A percentile compares a stretch with the other conserved stretches of the same genome.
Conservation (phyloP, 345 rosid genomes). For the Eucalyptus sp. region DNA sequence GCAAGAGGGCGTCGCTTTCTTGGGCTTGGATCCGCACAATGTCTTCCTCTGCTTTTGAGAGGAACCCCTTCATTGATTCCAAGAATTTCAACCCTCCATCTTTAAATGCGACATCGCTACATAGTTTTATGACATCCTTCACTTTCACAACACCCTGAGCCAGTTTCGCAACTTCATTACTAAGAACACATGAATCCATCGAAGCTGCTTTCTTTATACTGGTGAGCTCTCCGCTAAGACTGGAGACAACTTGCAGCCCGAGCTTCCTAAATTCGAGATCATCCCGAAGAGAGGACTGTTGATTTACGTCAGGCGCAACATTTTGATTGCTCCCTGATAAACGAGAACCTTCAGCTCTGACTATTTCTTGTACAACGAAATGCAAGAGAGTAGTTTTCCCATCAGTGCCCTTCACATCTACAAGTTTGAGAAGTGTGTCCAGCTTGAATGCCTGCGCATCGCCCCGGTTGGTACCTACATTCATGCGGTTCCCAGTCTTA, state of each 20-base stretch:
- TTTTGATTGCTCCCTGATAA: slow-evolving; percentile 18
- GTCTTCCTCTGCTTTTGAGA: slow-evolving; percentile 61
- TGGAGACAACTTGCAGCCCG: slow-evolving; percentile 79
- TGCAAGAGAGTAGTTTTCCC: slow-evolving; percentile 89
- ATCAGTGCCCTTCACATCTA: slow-evolving; percentile 77
- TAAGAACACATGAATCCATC: slow-evolving; percentile 62
- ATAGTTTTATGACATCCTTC: slow-evolving; percentile 29
- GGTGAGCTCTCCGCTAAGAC: slow-evolving; percentile 66
- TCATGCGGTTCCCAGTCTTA: slow-evolving; percentile 90
- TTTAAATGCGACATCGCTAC: slow-evolving; percentile 8
- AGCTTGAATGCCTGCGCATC: slow-evolving; percentile 97
- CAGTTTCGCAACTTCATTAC: slow-evolving; percentile 44
- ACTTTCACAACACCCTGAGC: slow-evolving; percentile 43
- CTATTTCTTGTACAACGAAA: slow-evolving; percentile 90
- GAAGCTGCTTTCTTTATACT: slow-evolving; percentile 89
- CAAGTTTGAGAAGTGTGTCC: slow-evolving; percentile 80
- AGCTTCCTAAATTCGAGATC: slow-evolving; percentile 65
- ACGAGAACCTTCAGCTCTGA: slow-evolving; percentile 64
- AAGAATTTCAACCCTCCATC: slow-evolving; percentile 33
- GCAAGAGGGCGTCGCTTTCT: slow-evolving; percentile 24
- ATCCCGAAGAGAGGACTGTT: slow-evolving; percentile 33
- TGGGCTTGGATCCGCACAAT: slow-evolving; percentile 40
- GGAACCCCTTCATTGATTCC: slow-evolving; percentile 49
- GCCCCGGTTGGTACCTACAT: slow-evolving; percentile 86
- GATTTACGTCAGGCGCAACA: slow-evolving; percentile 10